These are phyloP conservation scores for Penicillium desertorum DNA, from an alignment of 495 filamentous ascomycete genomes.

Conservation along the genomic window DNA sequence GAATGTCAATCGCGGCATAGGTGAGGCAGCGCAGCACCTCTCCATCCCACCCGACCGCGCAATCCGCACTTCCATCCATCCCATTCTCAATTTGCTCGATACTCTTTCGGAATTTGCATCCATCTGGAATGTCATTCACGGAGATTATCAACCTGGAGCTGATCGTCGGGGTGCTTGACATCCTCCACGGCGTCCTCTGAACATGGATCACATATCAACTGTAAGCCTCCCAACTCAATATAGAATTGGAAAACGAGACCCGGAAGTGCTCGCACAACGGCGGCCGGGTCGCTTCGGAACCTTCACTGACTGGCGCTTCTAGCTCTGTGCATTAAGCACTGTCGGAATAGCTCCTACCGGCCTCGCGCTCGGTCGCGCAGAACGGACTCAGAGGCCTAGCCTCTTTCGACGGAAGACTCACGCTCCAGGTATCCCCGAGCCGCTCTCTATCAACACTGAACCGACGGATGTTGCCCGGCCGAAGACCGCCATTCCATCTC, in stretches of 20 bases:
- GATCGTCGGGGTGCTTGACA: constrained; percentile 41
- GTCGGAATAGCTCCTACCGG: constrained; percentile 66
- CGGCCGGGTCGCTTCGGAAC: not conserved
- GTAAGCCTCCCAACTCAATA: constrained; percentile 28
- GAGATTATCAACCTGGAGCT: constrained; percentile 37
- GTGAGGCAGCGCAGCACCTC: constrained; percentile 2
- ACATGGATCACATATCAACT: constrained; percentile 52
- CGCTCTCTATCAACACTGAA: constrained; percentile 15
- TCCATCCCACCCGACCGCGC: not conserved
- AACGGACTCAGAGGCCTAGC: constrained; percentile 35
- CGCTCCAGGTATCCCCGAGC: constrained; percentile 23
- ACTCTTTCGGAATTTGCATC: constrained; percentile 29
- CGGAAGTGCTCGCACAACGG: not conserved
- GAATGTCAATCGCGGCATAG: constrained; percentile 2
- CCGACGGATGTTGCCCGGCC: constrained; percentile 29
- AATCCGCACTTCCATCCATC: constrained; percentile 6
- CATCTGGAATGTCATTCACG: constrained; percentile 43
- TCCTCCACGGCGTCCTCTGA: constrained; percentile 36
- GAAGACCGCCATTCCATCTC: constrained; percentile 25
- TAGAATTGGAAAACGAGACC: not conserved
- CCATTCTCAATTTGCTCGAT: constrained; percentile 4
- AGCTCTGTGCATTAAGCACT: constrained; percentile 72
- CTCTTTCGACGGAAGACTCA: constrained; percentile 33
- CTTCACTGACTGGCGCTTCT: constrained; percentile 14
- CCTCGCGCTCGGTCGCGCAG: constrained; percentile 60